Evolutionary conservation across 2,329 filamentous ascomycete species (phyloP).

Genomic region (Stemphylium beticola): DNA sequence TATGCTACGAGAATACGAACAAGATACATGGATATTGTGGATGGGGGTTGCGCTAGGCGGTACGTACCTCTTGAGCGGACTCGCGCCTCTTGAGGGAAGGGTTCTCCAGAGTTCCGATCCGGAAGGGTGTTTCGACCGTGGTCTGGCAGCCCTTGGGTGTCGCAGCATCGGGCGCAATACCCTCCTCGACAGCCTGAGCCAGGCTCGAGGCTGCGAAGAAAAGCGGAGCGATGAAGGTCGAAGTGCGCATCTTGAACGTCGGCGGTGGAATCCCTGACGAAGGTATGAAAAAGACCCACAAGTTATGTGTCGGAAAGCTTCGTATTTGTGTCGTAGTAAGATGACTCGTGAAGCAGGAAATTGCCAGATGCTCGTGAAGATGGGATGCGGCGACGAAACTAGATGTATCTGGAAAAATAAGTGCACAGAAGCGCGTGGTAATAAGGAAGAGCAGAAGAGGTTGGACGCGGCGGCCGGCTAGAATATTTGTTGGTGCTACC

Average conservation of each 20-base stretch:
- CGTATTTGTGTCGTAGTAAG: not conserved
- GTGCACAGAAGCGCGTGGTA: not conserved
- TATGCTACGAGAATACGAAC: not conserved
- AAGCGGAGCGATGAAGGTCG: conserved; percentile 37
- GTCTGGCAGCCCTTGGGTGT: conserved; percentile 62
- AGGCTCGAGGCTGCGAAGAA: conserved; percentile 34
- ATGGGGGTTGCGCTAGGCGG: not conserved
- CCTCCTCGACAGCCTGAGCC: conserved; percentile 37
- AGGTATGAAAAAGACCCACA: conserved; percentile 6
- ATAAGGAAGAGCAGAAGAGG: conserved; percentile 6
- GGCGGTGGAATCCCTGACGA: conserved; percentile 3
- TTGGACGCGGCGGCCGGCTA: conserved; percentile 4
- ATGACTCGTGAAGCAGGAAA: not conserved
- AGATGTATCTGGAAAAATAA: not conserved
- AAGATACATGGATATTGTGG: not conserved
- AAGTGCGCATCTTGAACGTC: conserved; percentile 35
- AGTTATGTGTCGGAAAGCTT: not conserved
- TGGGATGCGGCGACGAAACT: not conserved
- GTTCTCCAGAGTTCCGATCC: conserved; percentile 61
- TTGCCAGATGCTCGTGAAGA: not conserved
- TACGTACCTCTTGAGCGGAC: conserved; percentile 34
- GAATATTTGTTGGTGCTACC: conserved; percentile 23
- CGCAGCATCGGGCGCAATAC: conserved; percentile 57
- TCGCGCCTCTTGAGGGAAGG: conserved; percentile 32
- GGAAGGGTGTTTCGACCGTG: conserved; percentile 61